Evolutionary conservation across 257 asterid genomes (phyloP), one percentile per base, ranked within the genome.

Genomic region (Przewalskia tangutica): DNA sequence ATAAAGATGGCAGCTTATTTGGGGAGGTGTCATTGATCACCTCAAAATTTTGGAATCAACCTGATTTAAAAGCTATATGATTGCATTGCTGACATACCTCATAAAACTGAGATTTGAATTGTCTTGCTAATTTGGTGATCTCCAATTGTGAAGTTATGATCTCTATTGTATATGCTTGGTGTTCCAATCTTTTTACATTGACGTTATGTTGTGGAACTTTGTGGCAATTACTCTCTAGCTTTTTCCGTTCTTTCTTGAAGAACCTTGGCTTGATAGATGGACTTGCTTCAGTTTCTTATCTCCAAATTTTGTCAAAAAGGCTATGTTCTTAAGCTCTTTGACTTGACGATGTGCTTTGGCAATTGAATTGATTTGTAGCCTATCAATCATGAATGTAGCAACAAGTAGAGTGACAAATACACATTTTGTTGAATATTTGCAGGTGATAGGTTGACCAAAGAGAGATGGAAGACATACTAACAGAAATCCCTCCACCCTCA

Each of bases 401-500:
- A 23, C 23, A 3, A 46, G 18, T 42, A 18, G 18, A 13, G 60
- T 75, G 80, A 75, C 34, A 23, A 23, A 23, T 36, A 11, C 54
- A 51, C 7, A 48, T 32, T n/a, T 34, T 81, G 54, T 65, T 81
- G 83, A 62, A 56, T 76, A 82, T 64, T 66, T 82, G 80, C 91
- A 88, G 89, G 91, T 67, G 51, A 46, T 79, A 77, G 67, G 17
- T 80, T 77, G 59, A 60, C 71, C 82, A 76, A 71, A 51, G 53
- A 86, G 85, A 89, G 85, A 96, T 96, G 99, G 98, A 93, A 44
- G 98, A 96, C 82, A 95, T 94, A 81, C 89, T 94, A 84, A 96
- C 99, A 14, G 98, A 94, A 70, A 71, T 84, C 79, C 98, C 98
- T 11, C 99, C 98, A 4, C 99, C 99, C 76, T 96, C 99, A 23